phyloP scores from a whole-genome alignment of 2,329 filamentous ascomycete genomes.

The Meredithiella fracta region DNA sequence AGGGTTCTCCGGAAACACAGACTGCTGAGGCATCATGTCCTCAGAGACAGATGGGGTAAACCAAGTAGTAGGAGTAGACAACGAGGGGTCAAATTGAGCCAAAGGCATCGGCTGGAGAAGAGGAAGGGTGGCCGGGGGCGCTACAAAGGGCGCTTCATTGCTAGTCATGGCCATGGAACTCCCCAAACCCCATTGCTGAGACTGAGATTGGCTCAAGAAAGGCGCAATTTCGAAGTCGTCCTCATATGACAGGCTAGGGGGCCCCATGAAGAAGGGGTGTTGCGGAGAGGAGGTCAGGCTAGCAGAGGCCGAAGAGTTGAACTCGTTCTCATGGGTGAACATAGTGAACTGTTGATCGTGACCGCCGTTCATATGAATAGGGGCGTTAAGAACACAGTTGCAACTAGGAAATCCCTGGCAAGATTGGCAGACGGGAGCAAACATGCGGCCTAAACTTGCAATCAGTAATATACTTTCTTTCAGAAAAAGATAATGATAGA shows the following conservation, averaged over 20 bases:
- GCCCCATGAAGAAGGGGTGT: neutral
- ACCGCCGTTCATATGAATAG: neutral
- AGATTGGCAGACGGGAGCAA: slow-evolving; percentile 6
- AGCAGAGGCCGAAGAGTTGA: neutral
- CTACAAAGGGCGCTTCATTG: neutral
- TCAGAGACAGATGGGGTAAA: neutral
- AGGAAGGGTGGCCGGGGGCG: neutral
- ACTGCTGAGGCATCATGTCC: neutral
- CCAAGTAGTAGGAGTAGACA: neutral
- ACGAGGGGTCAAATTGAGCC: neutral
- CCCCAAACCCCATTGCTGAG: neutral
- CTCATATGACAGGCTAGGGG: neutral
- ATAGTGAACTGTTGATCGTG: neutral
- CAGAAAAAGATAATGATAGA: slow-evolving; percentile 10
- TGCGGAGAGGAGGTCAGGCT: neutral
- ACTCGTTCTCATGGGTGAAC: neutral
- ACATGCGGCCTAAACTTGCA: slow-evolving; percentile 12
- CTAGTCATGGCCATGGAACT: neutral
- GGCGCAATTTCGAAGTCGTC: slow-evolving; percentile 4
- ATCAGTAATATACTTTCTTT: slow-evolving; percentile 7
- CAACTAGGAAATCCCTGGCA: slow-evolving; percentile 11
- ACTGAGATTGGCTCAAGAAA: neutral
- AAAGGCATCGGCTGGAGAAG: neutral
- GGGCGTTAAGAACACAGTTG: slow-evolving; percentile 6
- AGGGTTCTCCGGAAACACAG: neutral